Conservation (phyloP, 73 alveolate genomes). For the Effrenium voratum region DNA sequence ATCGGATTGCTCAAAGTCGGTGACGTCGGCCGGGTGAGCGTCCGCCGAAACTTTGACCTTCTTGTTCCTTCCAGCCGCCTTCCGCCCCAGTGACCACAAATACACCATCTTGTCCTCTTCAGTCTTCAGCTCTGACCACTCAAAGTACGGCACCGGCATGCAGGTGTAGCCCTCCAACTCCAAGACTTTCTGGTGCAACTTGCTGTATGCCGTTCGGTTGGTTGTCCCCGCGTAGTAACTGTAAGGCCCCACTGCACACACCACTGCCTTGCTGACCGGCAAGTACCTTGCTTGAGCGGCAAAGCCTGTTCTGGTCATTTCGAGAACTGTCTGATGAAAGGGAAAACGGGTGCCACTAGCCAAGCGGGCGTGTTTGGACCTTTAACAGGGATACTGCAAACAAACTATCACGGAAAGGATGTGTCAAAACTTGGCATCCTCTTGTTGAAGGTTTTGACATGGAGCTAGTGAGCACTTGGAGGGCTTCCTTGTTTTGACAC, state of each 20-base stretch:
- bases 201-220: conserved; percentile 87
- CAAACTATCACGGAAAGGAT: no score
- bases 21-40: conserved; percentile 38
- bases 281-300: no score
- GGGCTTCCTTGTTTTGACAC: no score
- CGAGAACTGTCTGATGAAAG: no score
- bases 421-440: no score
- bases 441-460: no score
- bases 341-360: no score
- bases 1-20: conserved; percentile 58
- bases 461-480: no score
- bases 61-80: conserved; percentile 48
- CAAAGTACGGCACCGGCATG: conserved; percentile 77
- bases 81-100: conserved; percentile 86
- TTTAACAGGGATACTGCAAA: no score
- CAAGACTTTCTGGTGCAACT: conserved; percentile 75
- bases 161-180: conserved; percentile 70
- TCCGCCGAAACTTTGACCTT: conserved; percentile 50
- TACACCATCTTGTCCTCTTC: conserved; percentile 94
- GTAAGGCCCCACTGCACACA: conserved; percentile 79
- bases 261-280: conserved; percentile 88
- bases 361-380: no score
- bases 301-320: no score
- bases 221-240: conserved; percentile 89
- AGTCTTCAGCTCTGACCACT: conserved; percentile 80